A percentile compares a stretch with the other conserved stretches of the same genome.
These are phyloP conservation scores for Nicotiana knightiana DNA, from an alignment of 257 asterid species.

Conservation along the genomic window DNA sequence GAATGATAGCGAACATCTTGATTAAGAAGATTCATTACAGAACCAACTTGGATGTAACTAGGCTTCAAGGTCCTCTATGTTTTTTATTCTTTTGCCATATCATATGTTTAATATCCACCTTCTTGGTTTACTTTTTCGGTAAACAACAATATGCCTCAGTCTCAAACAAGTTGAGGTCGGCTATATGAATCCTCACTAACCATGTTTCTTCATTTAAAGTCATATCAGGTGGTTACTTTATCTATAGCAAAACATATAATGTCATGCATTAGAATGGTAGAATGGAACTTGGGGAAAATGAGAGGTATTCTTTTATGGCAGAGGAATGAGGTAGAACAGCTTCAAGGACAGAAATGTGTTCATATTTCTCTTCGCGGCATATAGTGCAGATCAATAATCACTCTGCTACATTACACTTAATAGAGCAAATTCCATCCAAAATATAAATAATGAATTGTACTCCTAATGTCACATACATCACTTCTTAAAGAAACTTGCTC, in stretches of 20 bases:
- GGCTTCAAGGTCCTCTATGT: background rate
- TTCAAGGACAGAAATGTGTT: background rate
- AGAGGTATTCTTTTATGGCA: no score
- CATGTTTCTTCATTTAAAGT: no score
- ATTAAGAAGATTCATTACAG: no score
- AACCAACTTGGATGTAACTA: background rate
- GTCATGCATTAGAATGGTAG: background rate
- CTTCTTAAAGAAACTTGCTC: background rate
- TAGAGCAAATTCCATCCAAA: background rate
- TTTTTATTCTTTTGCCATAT: background rate
- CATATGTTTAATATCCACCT: background rate
- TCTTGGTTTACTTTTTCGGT: background rate
- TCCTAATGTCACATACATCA: background rate
- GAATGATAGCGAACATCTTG: no score
- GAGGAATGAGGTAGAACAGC: background rate
- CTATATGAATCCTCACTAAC: no score
- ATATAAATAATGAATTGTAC: background rate
- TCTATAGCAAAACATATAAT: background rate
- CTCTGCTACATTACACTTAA: background rate
- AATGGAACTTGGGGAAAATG: no score
- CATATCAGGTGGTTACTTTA: no score
- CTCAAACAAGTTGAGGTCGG: no score
- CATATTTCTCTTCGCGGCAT: background rate
- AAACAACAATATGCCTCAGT: no score
- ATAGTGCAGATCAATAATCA: background rate